Evolutionary conservation across 306 rosid genomes (phyloP), one percentile per base, ranked within the genome.

Genomic region (Mimosa pudica): DNA sequence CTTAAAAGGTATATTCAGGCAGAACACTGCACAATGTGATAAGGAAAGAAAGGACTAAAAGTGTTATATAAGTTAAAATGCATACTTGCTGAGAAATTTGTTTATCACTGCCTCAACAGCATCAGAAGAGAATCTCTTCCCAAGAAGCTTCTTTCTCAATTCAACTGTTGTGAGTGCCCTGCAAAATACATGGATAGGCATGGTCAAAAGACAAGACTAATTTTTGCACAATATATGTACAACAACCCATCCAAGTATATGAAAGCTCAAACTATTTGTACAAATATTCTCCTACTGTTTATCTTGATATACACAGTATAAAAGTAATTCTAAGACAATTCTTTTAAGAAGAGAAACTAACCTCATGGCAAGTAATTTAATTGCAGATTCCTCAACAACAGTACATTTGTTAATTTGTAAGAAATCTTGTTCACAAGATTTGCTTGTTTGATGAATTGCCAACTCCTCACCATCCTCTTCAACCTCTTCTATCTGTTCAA

Each of bases 81-180:
- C 78, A 69, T 71, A 92, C 98, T 90, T 92, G 84, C 76, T 89
- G 70, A 82, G 85, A 76, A 92, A 87, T 83, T 91, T 91, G 77
- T 78, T 80, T 75, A 90, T 79, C 65, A 92, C 92, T 66, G 79
- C 92, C 70, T 90, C 97, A 70, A 89, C 90, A 3, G 71, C 78
- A 73, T 83, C 74, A 6, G 85, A 81, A 83, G 91, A 84, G 83
- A 91, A 83, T 76, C 75, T 74, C 87, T 86, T 92, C 70, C 82
- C 88, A 64, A 78, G 86, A 83, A 95, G 76, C 80, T 92, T 93
- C 87, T 90, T 95, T 86, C 85, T 85, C 82, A 95, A 76, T 71
- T 91, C 96, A 69, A 87, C 87, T 61, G 90, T 88, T 24, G 98
- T 90, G 87, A 86, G 91, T 82, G 96, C 92, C 85, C 99, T 95